Conservation (phyloP, 2,329 filamentous ascomycete genomes). For the Colletotrichum sansevieriae region DNA sequence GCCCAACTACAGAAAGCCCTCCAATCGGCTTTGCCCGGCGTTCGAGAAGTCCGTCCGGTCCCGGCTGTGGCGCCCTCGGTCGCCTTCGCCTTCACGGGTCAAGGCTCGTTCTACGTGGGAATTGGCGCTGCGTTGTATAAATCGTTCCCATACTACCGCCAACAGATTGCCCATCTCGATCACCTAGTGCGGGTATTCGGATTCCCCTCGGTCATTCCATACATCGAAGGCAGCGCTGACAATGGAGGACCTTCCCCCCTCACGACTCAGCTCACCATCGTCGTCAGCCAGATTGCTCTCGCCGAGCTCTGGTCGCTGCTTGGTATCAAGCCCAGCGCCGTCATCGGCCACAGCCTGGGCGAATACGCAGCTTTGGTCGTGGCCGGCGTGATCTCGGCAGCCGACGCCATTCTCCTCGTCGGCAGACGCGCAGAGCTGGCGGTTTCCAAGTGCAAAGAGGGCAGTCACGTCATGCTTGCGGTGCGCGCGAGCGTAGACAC, state of each 20-base stretch:
- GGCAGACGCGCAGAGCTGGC: constrained; percentile 76
- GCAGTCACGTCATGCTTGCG: constrained; percentile 73
- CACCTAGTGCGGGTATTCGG: constrained; percentile 61
- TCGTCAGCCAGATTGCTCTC: constrained; percentile 68
- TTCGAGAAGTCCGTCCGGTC: not conserved
- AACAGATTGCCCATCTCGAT: constrained; percentile 53
- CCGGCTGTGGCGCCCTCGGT: constrained; percentile 42
- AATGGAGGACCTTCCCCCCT: not conserved
- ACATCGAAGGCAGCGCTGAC: not conserved
- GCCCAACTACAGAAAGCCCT: not conserved
- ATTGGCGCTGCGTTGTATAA: constrained; percentile 63
- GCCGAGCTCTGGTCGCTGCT: constrained; percentile 67
- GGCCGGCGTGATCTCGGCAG: constrained; percentile 77
- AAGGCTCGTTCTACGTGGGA: constrained; percentile 66
- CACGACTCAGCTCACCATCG: constrained; percentile 59
- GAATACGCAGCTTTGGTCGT: constrained; percentile 80
- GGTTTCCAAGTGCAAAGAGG: constrained; percentile 71
- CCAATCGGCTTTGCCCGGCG: not conserved
- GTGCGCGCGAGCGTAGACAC: constrained; percentile 65
- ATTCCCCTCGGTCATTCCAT: constrained; percentile 1
- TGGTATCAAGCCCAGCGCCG: constrained; percentile 67
- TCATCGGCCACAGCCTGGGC: constrained; percentile 74
- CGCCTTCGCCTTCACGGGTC: constrained; percentile 67
- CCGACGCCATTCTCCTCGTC: constrained; percentile 80
- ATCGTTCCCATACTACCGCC: constrained; percentile 65